Percentiles rank a stretch among this genome's conserved stretches.
phyloP scores from a whole-genome alignment of 2,329 filamentous ascomycete species.

The Pseudogymnoascus sp. region DNA sequence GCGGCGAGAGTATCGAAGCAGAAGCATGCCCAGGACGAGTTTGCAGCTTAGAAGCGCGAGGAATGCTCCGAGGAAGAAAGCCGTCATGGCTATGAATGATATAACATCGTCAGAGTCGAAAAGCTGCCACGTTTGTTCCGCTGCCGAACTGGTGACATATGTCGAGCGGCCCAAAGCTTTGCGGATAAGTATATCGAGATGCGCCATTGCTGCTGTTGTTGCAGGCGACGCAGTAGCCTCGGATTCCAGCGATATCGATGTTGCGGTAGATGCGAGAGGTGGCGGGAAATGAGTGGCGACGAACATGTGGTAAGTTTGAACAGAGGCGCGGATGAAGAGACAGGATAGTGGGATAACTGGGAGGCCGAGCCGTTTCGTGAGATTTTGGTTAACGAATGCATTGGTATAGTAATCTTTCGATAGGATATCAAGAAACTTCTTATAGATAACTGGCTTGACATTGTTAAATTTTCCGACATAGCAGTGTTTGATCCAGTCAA shows the following conservation, averaged over 20 bases:
- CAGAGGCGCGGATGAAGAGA: constrained; percentile 86
- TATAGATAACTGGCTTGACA: constrained; percentile 83
- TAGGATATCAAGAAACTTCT: constrained; percentile 82
- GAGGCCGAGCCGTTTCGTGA: constrained; percentile 82
- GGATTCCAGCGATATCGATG: constrained; percentile 58
- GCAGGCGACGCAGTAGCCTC: constrained; percentile 59
- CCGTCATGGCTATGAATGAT: constrained; percentile 70
- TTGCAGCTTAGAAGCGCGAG: constrained; percentile 79
- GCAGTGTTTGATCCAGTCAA: constrained; percentile 94
- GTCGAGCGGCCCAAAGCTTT: constrained; percentile 69
- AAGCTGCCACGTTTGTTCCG: constrained; percentile 29
- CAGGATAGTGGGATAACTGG: constrained; percentile 90
- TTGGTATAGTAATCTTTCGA: constrained; percentile 98
- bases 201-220: constrained; percentile 68
- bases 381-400: constrained; percentile 80
- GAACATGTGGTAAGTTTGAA: constrained; percentile 98
- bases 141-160: constrained; percentile 42
- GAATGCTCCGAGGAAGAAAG: constrained; percentile 80
- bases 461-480: constrained; percentile 99
- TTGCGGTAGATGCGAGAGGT: constrained; percentile 60
- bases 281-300: constrained; percentile 77
- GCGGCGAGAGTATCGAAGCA: constrained; percentile 71
- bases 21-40: constrained; percentile 77
- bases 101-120: constrained; percentile 60
- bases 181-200: constrained; percentile 70